Conservation (phyloP, 805 yeast genomes). For the Komagataella ulmi region DNA sequence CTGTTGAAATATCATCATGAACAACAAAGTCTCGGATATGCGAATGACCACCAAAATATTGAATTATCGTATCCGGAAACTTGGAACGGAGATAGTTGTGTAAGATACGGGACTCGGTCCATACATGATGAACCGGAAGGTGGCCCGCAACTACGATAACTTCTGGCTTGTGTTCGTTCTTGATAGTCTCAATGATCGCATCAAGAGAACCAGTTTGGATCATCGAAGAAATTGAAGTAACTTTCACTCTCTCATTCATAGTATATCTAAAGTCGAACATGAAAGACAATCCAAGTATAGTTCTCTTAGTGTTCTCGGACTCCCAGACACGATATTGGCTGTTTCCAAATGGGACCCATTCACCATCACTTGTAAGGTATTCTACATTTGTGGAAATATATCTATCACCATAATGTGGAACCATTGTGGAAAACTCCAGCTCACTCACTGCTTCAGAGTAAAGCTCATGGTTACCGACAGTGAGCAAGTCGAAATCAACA, state of each 20-base stretch:
- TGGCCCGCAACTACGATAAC: constrained; percentile 66
- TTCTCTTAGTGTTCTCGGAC: constrained; percentile 37
- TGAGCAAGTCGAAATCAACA: constrained; percentile 62
- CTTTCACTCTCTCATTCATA: constrained; percentile 45
- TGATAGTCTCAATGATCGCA: constrained; percentile 20
- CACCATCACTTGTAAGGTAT: constrained; percentile 25
- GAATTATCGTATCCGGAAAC: constrained; percentile 56
- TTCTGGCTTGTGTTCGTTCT: constrained; percentile 34
- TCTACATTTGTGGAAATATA: constrained; percentile 70
- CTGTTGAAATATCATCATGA: constrained; percentile 56
- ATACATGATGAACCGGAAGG: constrained; percentile 48
- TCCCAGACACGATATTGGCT: constrained; percentile 47
- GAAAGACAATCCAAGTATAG: constrained; percentile 63
- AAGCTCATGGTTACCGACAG: constrained; percentile 87
- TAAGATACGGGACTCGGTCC: constrained; percentile 37
- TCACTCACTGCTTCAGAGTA: constrained; percentile 51
- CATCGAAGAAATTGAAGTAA: constrained; percentile 44
- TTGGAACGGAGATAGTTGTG: constrained; percentile 36
- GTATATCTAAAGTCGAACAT: constrained; percentile 56
- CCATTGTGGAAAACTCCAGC: constrained; percentile 52
- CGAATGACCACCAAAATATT: constrained; percentile 89
- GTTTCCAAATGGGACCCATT: constrained; percentile 55
- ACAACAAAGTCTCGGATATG: constrained; percentile 77
- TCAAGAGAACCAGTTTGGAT: constrained; percentile 54
- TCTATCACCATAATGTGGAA: constrained; percentile 42